Evolutionary conservation across 1,139 yeast genomes (phyloP), one percentile per base, ranked within the genome.

Genomic region (Candida mesenterica): DNA sequence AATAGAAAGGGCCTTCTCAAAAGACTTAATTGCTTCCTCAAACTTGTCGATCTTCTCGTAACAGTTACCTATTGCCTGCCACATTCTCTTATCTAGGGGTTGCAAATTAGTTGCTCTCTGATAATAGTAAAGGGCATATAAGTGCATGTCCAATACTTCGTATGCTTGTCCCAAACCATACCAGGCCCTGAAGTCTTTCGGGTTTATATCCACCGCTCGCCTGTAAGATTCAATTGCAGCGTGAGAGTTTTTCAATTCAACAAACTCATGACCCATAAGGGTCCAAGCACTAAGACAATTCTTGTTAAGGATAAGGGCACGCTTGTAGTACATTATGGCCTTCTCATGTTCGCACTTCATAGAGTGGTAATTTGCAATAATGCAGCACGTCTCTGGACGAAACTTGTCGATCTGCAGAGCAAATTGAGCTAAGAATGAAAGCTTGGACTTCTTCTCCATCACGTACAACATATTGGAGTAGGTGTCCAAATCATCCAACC

Each of bases 91-190:
- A 57, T 94, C 99, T 39, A 80, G 62, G 1, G 97, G 97, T 50
- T 85, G 90, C 43, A 94, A 68, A 15, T 87, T 77, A 27, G 96
- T 85, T 0, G 97, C 97, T 33, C 87, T 72, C 60, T 92, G 97
- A 55, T 88, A 94, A 56, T 94, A 92, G 58, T 89, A 90, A 27
- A 90, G 66, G 0, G 97, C 92, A 53, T 90, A 94, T 48, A 88
- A 70, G 57, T 87, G 95, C 97, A 90, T 90, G 50, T 92, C 97
- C 40, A 92, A 67, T 13, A 94, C 96, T 57, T 94, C 98, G 55
- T 94, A 94, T 1, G 98, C 97, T 59, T 92, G 98, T 0, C 98
- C 99, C 36, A 94, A 68, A 1, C 98, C 98, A 59, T 92, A 92
- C 99, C 98, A 94, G 0, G 98, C 98, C 36, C 97, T 71, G 58